Evolutionary conservation across 257 asterid species (phyloP), one percentile per base, ranked within the genome.

Genomic region (Solanum tarapatanum): DNA sequence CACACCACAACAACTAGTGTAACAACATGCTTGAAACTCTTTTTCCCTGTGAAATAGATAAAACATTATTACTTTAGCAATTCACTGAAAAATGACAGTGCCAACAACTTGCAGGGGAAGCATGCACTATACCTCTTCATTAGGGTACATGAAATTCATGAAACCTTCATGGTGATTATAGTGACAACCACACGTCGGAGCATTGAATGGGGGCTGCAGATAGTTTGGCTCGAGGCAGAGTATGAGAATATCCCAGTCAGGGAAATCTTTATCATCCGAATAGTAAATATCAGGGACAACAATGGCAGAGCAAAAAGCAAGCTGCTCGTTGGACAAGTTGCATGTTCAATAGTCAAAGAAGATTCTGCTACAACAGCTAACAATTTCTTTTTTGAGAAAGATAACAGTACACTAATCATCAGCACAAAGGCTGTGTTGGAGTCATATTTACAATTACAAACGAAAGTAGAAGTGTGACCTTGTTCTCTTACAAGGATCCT

Each of bases 221-320:
- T 92, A 91, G 86, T 92, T 92, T 55, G 94, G 92, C 62, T 91
- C 91, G 39, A 92, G 93, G 84, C 91, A 89, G 90, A 82, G 39
- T 90, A 91, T 2, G 92, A 88, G 87, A 91, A 90, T 68, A 89
- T 88, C 10, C 93, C 85, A 45, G 17, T 45, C 19, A 45, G 17
- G 55, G 55, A 45, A 45, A 45, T 45, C 2, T 45, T 45, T 12
- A 45, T 45, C 55, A 45, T 45, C 55, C 17, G 0, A 45, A 45
- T 45, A 45, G 55, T 45, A 45, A 45, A 45, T 45, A 45, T 45
- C 17, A 45, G 19, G 17, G 55, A 45, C 55, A 45, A 45, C 55
- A 45, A 45, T 45, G 55, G 0, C 7, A 45, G 55, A 45, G 55
- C 17, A 45, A 45, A 45, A 45, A 4, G 55, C 55, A 45, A 45